A percentile compares a stretch with the other conserved stretches of the same genome.
Conservation (phyloP, 805 yeast genomes). For the Novakomyces olei region DNA sequence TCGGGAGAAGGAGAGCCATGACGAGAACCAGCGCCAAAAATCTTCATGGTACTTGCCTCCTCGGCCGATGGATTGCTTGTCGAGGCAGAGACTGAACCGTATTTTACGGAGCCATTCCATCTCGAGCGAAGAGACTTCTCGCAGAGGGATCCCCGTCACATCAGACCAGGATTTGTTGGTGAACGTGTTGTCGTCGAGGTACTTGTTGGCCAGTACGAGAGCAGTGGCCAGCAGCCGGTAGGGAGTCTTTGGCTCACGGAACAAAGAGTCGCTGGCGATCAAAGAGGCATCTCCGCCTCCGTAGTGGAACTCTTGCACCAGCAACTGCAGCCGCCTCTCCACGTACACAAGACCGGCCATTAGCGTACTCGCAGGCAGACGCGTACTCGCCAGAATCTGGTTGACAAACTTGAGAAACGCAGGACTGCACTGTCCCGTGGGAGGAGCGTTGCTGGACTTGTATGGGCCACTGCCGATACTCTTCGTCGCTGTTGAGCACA, state of each 20-base stretch:
- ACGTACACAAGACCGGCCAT: constrained; percentile 53
- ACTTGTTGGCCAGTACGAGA: constrained; percentile 70
- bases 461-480: no score
- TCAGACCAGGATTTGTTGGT: constrained; percentile 89
- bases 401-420: constrained; percentile 37
- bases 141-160: constrained; percentile 63
- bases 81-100: constrained; percentile 34
- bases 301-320: not conserved
- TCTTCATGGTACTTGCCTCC: no score
- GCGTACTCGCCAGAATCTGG: constrained; percentile 62
- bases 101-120: constrained; percentile 41
- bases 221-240: constrained; percentile 43
- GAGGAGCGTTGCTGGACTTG: no score
- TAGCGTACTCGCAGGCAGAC: constrained; percentile 67
- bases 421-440: constrained; percentile 21
- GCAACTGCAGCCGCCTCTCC: constrained; percentile 12
- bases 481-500: no score
- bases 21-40: no score
- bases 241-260: constrained; percentile 13
- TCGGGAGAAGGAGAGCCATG: no score
- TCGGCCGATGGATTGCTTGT: no score
- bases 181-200: constrained; percentile 89
- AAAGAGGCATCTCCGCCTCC: constrained; percentile 5
- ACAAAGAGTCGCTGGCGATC: constrained; percentile 6
- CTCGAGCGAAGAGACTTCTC: constrained; percentile 43